Percentiles rank a stretch among this genome's conserved stretches.
phyloP scores from a whole-genome alignment of 352 stramenopile genomes.

The Pythium rishiriense region DNA sequence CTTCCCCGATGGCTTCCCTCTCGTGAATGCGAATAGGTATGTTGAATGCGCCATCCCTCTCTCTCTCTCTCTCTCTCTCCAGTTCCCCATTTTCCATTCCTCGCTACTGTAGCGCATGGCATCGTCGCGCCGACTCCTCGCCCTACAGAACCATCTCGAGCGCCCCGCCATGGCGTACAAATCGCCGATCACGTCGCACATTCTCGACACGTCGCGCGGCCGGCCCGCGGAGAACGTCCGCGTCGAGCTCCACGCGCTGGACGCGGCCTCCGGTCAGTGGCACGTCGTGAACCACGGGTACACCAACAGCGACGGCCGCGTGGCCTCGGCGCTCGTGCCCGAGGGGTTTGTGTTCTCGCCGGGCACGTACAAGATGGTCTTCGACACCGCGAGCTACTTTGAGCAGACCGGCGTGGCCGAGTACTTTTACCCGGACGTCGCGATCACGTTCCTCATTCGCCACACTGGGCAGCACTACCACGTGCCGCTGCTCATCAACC shows the following conservation, averaged over 20 bases:
- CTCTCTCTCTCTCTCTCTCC: too few species aligned
- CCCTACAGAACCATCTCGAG: constrained; percentile 36
- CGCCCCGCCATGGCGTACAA: constrained; percentile 29
- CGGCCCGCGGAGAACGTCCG: constrained; percentile 65
- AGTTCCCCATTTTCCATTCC: too few species aligned
- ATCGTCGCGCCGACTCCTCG: constrained; percentile 29
- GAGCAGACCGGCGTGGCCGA: constrained; percentile 52
- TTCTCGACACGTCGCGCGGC: constrained; percentile 84
- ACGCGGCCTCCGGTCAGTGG: constrained; percentile 32
- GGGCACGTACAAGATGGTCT: constrained; percentile 80
- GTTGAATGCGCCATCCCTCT: neutral
- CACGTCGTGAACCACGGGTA: constrained; percentile 44
- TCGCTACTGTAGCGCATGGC: constrained; percentile 9
- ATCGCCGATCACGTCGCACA: constrained; percentile 83
- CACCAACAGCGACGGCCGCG: constrained; percentile 82
- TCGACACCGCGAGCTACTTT: constrained; percentile 85
- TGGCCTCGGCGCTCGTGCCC: constrained; percentile 50
- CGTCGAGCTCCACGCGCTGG: constrained; percentile 64
- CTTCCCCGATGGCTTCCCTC: neutral
- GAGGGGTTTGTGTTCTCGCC: constrained; percentile 37
- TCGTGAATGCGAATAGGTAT: constrained; percentile 23
- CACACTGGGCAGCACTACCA: constrained; percentile 83
- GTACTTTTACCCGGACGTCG: constrained; percentile 88
- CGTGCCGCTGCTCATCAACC: constrained; percentile 88
- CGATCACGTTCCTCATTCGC: constrained; percentile 78